Percentiles rank a stretch among this genome's conserved stretches.
These are phyloP conservation scores for Flueggea neowawraea DNA, from an alignment of 441 rosid species.

Conservation along the genomic window DNA sequence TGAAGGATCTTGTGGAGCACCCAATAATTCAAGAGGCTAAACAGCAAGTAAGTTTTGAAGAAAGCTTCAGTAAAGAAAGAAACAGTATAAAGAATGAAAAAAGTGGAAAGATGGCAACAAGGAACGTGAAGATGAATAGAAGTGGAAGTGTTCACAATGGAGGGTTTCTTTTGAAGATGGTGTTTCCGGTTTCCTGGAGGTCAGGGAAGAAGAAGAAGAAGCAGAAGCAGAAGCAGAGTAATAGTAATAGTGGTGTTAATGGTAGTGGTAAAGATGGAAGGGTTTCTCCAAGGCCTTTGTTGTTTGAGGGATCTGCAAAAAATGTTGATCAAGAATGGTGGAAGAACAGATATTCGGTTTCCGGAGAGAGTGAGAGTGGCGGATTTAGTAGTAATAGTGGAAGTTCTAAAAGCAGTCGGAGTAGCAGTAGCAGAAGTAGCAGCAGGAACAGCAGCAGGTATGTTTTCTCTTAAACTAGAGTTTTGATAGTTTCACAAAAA, in stretches of 20 bases:
- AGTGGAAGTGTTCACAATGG: conserved; percentile 37
- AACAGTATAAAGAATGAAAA: neutral
- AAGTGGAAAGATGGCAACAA: conserved; percentile 22
- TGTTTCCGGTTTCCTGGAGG: conserved; percentile 51
- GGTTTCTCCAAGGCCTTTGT: conserved; percentile 53
- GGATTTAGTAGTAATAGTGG: conserved; percentile 42
- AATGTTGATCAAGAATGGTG: conserved; percentile 67
- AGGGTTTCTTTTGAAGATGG: conserved; percentile 71
- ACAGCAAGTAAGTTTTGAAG: conserved; percentile 2
- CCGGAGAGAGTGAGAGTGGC: conserved; percentile 33
- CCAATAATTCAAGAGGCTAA: conserved; percentile 12
- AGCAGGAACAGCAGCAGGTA: conserved; percentile 34
- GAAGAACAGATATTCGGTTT: conserved; percentile 38
- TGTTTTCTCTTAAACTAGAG: conserved; percentile 4
- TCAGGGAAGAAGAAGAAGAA: conserved; percentile 33
- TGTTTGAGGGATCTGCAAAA: conserved; percentile 34
- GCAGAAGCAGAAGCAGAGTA: too few relatives aligned
- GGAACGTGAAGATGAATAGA: conserved; percentile 19
- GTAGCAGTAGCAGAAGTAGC: conserved; percentile 43
- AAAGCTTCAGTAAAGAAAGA: conserved; percentile 11
- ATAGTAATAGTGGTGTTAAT: neutral
- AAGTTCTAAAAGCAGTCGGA: conserved; percentile 46
- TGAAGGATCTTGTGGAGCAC: conserved; percentile 72
- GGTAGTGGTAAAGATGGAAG: conserved; percentile 10
- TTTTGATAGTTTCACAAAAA: neutral